phyloP scores from a whole-genome alignment of 495 filamentous ascomycete genomes.

The Neurospora tetrasperma region DNA sequence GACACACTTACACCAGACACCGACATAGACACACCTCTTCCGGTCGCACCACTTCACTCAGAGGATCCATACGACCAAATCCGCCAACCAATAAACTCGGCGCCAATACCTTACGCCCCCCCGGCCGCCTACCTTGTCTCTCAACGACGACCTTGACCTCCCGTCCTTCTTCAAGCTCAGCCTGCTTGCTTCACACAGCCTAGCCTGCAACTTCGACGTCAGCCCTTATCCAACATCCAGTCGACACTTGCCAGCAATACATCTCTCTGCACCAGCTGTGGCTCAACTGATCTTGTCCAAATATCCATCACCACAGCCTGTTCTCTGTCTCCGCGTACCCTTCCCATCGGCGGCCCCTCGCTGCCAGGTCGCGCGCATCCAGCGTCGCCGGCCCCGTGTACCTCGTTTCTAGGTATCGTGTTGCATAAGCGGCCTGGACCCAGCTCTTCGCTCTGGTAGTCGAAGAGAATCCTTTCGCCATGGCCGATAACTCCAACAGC shows the following conservation, averaged over 20 bases:
- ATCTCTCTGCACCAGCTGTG: not conserved
- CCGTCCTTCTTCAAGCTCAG: not conserved
- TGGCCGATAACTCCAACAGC: conserved; percentile 13
- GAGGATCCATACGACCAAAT: not conserved
- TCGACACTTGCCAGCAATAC: not conserved
- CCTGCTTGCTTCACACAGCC: not conserved
- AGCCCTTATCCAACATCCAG: not conserved
- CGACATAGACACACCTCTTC: not conserved
- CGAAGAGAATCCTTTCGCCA: not conserved
- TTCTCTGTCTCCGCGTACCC: not conserved
- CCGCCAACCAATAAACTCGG: not conserved
- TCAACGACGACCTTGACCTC: not conserved
- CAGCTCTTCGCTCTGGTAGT: not conserved
- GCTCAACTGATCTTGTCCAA: not conserved
- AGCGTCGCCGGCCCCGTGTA: not conserved
- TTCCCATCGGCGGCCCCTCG: not conserved
- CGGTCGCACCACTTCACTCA: not conserved
- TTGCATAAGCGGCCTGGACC: not conserved
- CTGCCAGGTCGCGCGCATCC: not conserved
- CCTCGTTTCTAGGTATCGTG: not conserved
- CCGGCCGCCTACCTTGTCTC: not conserved
- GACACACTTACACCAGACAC: not conserved
- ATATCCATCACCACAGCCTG: not conserved
- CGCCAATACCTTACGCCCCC: not conserved
- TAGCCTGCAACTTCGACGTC: not conserved